Percentiles rank a stretch among this genome's conserved stretches.
phyloP scores from a whole-genome alignment of 352 stramenopile species.

The Poterioochromonas sp. region DNA sequence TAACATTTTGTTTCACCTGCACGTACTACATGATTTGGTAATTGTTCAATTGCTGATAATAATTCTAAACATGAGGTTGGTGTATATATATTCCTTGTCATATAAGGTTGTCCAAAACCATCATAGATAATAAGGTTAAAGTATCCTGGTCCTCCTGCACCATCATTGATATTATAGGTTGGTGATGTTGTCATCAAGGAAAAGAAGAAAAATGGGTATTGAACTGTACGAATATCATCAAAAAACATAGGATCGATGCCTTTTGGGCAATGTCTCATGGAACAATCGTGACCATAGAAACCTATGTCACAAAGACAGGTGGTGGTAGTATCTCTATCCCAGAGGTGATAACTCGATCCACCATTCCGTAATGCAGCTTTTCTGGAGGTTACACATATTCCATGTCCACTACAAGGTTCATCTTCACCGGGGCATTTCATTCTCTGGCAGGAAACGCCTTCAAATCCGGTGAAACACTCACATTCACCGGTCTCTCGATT shows the following conservation, averaged over 20 bases:
- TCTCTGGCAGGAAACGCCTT: slow-evolving; percentile 68
- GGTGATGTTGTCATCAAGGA: not conserved
- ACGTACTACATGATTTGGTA: slow-evolving; percentile 47
- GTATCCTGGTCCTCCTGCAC: slow-evolving; percentile 22
- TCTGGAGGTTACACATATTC: slow-evolving; percentile 42
- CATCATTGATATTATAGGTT: slow-evolving; percentile 6
- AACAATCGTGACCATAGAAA: slow-evolving; percentile 45
- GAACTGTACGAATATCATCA: slow-evolving; percentile 44
- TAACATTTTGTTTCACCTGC: not conserved
- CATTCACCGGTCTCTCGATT: slow-evolving; percentile 68
- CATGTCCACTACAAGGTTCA: slow-evolving; percentile 41
- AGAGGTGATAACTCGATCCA: slow-evolving; percentile 44
- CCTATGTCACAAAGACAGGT: slow-evolving; percentile 43
- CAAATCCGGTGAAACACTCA: slow-evolving; percentile 75
- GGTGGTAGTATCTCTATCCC: slow-evolving; percentile 37
- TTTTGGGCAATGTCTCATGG: slow-evolving; percentile 38
- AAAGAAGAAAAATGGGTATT: slow-evolving; percentile 35
- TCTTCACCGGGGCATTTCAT: slow-evolving; percentile 42
- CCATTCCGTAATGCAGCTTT: slow-evolving; percentile 39
- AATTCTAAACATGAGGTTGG: slow-evolving; percentile 34
- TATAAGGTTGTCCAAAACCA: not conserved
- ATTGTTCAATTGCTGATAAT: slow-evolving; percentile 47
- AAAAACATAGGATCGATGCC: slow-evolving; percentile 45
- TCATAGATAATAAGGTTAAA: slow-evolving; percentile 8
- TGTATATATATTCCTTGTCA: not conserved